phyloP scores from a whole-genome alignment of 2,329 filamentous ascomycete genomes.

The Hypoxylon sp. region DNA sequence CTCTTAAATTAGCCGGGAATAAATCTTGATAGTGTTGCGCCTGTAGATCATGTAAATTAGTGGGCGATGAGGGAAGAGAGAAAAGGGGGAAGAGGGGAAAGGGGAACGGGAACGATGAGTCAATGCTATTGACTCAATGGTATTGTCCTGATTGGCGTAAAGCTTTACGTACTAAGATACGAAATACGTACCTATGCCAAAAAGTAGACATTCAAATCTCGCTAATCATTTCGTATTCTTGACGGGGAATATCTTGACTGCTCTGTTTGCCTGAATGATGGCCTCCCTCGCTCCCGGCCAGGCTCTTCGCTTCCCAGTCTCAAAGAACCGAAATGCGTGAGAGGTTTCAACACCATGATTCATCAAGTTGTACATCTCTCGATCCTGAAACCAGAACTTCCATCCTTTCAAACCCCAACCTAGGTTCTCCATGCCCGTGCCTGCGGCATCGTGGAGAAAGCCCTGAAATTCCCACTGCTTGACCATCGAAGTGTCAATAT shows the following conservation, averaged over 20 bases:
- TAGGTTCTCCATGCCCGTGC: constrained; percentile 60
- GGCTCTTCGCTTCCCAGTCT: constrained; percentile 57
- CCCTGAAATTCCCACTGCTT: constrained; percentile 55
- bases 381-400: constrained; percentile 59
- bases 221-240: constrained; percentile 25
- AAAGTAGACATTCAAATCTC: background rate
- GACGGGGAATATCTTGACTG: constrained; percentile 38
- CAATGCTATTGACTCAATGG: too few species aligned
- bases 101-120: too few species aligned
- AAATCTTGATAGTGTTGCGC: background rate
- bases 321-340: constrained; percentile 60
- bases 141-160: too few species aligned
- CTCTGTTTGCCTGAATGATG: constrained; percentile 52
- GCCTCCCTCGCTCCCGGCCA: constrained; percentile 60
- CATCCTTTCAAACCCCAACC: constrained; percentile 60
- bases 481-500: constrained; percentile 42
- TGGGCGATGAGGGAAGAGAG: background rate
- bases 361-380: constrained; percentile 57
- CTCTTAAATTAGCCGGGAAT: background rate
- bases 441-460: constrained; percentile 58
- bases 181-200: background rate
- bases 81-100: background rate
- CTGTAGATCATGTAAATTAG: background rate
- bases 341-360: constrained; percentile 60
- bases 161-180: too few species aligned